phyloP scores from a whole-genome alignment of 176 grass and related monocot genomes.

The Ensete ventricosum region DNA sequence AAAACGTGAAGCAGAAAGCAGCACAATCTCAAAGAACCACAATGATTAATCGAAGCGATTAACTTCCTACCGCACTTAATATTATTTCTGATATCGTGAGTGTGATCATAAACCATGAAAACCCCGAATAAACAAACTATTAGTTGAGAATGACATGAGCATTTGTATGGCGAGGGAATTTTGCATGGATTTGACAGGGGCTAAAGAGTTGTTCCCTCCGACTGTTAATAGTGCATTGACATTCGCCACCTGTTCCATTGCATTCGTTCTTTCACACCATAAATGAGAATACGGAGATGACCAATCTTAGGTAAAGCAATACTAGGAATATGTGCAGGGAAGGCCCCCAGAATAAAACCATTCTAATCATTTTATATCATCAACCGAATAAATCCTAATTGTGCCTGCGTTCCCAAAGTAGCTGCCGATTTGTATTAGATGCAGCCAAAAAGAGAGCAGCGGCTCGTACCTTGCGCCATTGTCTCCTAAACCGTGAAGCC shows the following conservation, averaged over 20 bases:
- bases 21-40: no score
- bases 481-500: slow-evolving; percentile 7
- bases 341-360: neutral
- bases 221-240: neutral
- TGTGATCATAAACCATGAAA: neutral
- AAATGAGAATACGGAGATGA: neutral
- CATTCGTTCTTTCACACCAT: neutral
- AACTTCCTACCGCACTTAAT: no score
- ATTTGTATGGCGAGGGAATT: neutral
- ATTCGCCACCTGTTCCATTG: neutral
- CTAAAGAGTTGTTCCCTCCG: neutral
- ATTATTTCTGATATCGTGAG: neutral
- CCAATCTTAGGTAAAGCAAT: neutral
- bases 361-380: no score
- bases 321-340: slow-evolving; percentile 10
- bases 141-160: neutral
- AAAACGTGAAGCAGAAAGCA: no score
- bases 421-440: neutral
- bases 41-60: no score
- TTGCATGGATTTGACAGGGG: neutral
- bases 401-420: no score
- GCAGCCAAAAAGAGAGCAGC: neutral
- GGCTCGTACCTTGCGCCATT: neutral
- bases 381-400: no score
- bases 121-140: neutral